Conservation (phyloP, 805 yeast species). For the Candida sphagnicola region DNA sequence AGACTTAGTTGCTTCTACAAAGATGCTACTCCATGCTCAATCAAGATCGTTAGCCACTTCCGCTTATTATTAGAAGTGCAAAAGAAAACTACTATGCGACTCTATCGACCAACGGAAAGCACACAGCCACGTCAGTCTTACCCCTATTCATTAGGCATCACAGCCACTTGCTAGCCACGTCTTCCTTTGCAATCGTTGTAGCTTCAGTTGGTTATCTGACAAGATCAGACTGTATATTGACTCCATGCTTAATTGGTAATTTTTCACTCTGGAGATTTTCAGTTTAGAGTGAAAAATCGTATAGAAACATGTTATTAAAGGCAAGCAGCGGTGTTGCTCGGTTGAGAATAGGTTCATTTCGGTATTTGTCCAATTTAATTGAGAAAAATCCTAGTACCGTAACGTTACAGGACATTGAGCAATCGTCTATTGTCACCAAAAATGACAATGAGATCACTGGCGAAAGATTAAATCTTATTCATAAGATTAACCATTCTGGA, state of each 20-base stretch:
- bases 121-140: no score
- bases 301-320: background rate
- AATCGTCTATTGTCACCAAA: background rate
- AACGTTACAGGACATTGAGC: constrained; percentile 1
- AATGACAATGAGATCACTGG: background rate
- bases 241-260: background rate
- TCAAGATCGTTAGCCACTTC: no score
- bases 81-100: no score
- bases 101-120: no score
- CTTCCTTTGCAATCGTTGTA: no score
- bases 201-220: no score
- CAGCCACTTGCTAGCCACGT: no score
- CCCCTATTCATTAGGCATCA: no score
- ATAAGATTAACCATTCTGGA: constrained; percentile 9
- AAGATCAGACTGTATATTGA: background rate
- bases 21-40: no score
- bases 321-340: background rate
- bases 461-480: constrained; percentile 3
- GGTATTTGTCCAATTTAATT: background rate
- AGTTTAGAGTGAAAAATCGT: no score
- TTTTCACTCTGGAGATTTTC: background rate
- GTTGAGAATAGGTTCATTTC: background rate
- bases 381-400: background rate
- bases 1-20: no score
- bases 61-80: no score